These are phyloP conservation scores for Phoenix dactylifera DNA, from an alignment of 176 grass and related monocot genomes.

Conservation along the genomic window DNA sequence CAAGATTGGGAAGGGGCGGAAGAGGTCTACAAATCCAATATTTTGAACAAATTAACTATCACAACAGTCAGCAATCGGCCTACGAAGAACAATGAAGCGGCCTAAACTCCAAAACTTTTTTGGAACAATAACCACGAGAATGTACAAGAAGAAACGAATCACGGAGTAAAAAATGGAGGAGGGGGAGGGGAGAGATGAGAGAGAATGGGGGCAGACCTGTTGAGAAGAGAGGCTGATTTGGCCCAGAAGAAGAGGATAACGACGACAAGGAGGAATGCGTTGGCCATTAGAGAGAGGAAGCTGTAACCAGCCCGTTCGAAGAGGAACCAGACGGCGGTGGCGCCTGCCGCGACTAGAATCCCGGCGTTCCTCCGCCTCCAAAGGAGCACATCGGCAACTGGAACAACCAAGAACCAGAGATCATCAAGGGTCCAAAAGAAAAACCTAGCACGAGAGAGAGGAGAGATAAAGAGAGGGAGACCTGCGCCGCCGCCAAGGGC, in stretches of 20 bases:
- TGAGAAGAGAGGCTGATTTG: slow-evolving; percentile 93
- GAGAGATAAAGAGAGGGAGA: neutral
- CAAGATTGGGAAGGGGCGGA: slow-evolving; percentile 88
- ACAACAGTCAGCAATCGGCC: too few relatives aligned
- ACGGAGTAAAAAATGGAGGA: too few relatives aligned
- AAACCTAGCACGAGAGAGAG: neutral
- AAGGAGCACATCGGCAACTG: slow-evolving; percentile 91
- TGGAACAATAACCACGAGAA: too few relatives aligned
- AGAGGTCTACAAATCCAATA: slow-evolving; percentile 49
- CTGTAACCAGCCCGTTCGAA: slow-evolving; percentile 87
- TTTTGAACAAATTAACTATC: neutral
- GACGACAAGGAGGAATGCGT: slow-evolving; percentile 82
- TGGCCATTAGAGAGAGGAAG: slow-evolving; percentile 72
- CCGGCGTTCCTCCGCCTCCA: slow-evolving; percentile 75
- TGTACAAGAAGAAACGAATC: too few relatives aligned
- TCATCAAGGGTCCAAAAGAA: neutral
- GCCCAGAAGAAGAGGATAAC: slow-evolving; percentile 98
- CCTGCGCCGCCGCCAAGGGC: slow-evolving; percentile 82
- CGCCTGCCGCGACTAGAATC: slow-evolving; percentile 34
- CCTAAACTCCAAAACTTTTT: too few relatives aligned
- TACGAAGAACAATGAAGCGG: neutral
- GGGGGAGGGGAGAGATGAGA: neutral
- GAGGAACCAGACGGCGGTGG: slow-evolving; percentile 69
- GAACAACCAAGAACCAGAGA: neutral
- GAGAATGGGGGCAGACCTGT: slow-evolving; percentile 30